Conservation (phyloP, 805 yeast species). For the Monosporozyma aquatica region DNA sequence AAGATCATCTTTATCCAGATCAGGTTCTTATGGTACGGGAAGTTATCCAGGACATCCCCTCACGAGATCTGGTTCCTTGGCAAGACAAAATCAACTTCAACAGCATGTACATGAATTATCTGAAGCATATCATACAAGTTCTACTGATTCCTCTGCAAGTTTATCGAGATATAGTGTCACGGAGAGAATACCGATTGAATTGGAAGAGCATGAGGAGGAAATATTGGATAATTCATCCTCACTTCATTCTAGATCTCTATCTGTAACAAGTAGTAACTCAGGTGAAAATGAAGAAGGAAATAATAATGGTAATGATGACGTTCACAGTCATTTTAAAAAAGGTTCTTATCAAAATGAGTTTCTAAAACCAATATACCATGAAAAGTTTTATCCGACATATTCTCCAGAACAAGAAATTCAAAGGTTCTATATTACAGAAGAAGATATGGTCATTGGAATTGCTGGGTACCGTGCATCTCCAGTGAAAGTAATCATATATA, state of each 20-base stretch:
- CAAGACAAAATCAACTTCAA: slow-evolving; percentile 14
- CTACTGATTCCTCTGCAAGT: slow-evolving; percentile 30
- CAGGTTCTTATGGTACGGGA: slow-evolving; percentile 6
- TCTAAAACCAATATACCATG: slow-evolving; percentile 33
- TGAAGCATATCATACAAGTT: slow-evolving; percentile 10
- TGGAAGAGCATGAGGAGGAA: slow-evolving; percentile 27
- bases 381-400: slow-evolving; percentile 35
- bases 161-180: slow-evolving; percentile 30
- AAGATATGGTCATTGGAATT: slow-evolving; percentile 86
- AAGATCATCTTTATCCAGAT: slow-evolving; percentile 16
- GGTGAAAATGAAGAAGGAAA: slow-evolving; percentile 19
- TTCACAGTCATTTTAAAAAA: slow-evolving; percentile 19
- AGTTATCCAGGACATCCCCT: slow-evolving; percentile 18
- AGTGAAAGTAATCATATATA: slow-evolving; percentile 40
- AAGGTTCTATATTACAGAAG: slow-evolving; percentile 88
- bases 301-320: slow-evolving; percentile 16
- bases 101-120: background rate
- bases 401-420: slow-evolving; percentile 48
- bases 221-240: slow-evolving; percentile 28
- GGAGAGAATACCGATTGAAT: slow-evolving; percentile 33
- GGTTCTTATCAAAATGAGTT: slow-evolving; percentile 23
- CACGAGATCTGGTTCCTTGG: slow-evolving; percentile 15
- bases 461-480: slow-evolving; percentile 71
- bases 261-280: slow-evolving; percentile 14
- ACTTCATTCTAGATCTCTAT: slow-evolving; percentile 12